These are phyloP conservation scores for Coniosporium tulheliwenetii DNA, from an alignment of 2,329 filamentous ascomycete species.

Conservation along the genomic window DNA sequence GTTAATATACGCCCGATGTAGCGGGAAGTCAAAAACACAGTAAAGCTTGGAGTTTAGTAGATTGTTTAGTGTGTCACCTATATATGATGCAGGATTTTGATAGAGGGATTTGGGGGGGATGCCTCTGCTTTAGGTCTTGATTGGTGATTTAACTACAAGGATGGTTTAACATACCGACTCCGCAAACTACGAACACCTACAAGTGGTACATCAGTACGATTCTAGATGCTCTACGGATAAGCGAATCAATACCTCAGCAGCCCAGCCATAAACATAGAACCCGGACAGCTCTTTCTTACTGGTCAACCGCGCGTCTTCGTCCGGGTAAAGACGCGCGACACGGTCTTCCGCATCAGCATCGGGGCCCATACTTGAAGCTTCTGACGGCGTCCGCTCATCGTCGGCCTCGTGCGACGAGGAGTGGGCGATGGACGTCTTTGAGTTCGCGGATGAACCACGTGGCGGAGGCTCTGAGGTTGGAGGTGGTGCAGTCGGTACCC, in stretches of 20 bases:
- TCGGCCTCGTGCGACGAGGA: constrained; percentile 5
- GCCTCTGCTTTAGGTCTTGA: neutral
- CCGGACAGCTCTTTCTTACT: constrained; percentile 75
- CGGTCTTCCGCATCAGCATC: neutral
- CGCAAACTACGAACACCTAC: constrained; percentile 79
- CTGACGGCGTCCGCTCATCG: constrained; percentile 8
- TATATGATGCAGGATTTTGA: neutral
- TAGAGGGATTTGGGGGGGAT: neutral
- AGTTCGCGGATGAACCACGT: too few relatives aligned
- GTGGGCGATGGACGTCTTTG: too few relatives aligned
- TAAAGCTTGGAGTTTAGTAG: neutral
- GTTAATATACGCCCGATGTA: neutral
- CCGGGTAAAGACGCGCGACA: constrained; percentile 44
- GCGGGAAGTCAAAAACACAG: neutral
- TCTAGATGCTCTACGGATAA: neutral
- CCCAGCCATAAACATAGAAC: constrained; percentile 95
- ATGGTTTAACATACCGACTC: constrained; percentile 40
- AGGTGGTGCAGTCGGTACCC: too few relatives aligned
- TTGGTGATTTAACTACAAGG: neutral
- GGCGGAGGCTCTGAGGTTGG: too few relatives aligned
- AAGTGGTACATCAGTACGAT: neutral
- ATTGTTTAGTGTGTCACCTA: neutral
- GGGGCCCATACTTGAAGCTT: neutral
- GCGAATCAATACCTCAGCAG: constrained; percentile 46
- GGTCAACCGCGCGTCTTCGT: constrained; percentile 79